Evolutionary conservation across 2,329 filamentous ascomycete species (phyloP), one percentile per base, ranked within the genome.

Genomic region (Fonsecaea erecta): DNA sequence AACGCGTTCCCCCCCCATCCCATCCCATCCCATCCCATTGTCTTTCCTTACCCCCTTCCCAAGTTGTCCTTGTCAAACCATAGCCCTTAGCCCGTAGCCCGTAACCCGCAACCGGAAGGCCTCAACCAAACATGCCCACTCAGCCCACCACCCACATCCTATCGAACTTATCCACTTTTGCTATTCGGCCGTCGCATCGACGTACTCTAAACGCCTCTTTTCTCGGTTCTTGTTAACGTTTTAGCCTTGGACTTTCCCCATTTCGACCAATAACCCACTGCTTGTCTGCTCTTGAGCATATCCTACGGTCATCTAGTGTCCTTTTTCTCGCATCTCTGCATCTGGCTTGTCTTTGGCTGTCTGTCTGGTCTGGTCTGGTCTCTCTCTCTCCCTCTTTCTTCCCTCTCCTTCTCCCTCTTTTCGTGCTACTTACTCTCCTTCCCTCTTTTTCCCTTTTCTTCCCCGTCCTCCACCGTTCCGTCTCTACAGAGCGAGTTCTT

Each of bases 191-290:
- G 51, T 40, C 56, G 48, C 56, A 43, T 54, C 53, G 26, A 26
- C 57, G 58, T 26, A 53, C 43, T 61, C 51, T 54, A 58, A 52
- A 54, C 43, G 40, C 37, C 59, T 53, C 43, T 60, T 34, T 34
- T 21, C 21, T 57, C 54, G 51, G 37, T 62, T 63, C 43, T 54
- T 53, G 14, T 63, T 63, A 57, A 48, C 51, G 18, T 63, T 56
- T 48, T 59, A 60, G 11, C 53, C 43, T 60, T 37, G 55, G 46
- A 6, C 35, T 35, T 56, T 61, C 37, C 59, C 56, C 57, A 43
- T 35, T 66, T 16, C 9, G 26, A 24, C 43, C 53, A 30, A 35
- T 51, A 34, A 48, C 48, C 35, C 46, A 54, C 53, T 34, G 43
- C 52, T 28, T 61, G 43, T 28, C 43, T 46, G 43, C 28, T 52